Evolutionary conservation across 225 moss, liverwort and hornwort genomes (phyloP).

Genomic region (Polytrichum commune): DNA sequence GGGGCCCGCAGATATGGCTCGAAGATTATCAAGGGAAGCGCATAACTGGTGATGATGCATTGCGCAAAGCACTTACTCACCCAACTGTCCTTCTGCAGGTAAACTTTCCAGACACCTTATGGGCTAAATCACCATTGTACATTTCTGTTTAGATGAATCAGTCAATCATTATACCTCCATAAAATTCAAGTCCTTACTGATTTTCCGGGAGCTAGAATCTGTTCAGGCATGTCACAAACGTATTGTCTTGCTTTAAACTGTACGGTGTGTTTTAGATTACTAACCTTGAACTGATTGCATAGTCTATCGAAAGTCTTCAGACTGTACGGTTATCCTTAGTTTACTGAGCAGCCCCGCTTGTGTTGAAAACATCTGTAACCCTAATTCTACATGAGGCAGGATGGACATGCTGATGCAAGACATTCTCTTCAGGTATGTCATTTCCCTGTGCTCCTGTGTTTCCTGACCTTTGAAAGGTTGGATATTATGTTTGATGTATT

Average conservation of each 20-base stretch:
- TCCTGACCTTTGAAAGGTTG: neutral
- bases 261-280: neutral
- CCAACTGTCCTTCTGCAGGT: slow-evolving; percentile 26
- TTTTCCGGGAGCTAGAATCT: neutral
- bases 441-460: neutral
- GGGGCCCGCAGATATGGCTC: slow-evolving; percentile 25
- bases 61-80: slow-evolving; percentile 7
- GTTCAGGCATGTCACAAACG: neutral
- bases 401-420: slow-evolving; percentile 34
- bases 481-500: neutral
- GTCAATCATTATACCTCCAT: neutral
- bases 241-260: neutral
- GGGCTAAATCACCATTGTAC: too few relatives aligned
- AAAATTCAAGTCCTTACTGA: neutral
- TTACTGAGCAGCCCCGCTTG: neutral
- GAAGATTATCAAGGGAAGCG: slow-evolving; percentile 19
- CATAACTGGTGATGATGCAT: slow-evolving; percentile 6
- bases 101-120: neutral
- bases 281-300: neutral
- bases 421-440: slow-evolving; percentile 23
- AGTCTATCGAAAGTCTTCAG: neutral
- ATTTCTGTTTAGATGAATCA: neutral
- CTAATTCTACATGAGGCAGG: slow-evolving; percentile 6
- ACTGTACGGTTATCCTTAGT: neutral
- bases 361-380: neutral